Evolutionary conservation across 305 asterid species (phyloP).

Genomic region (Fraxinus platypoda): DNA sequence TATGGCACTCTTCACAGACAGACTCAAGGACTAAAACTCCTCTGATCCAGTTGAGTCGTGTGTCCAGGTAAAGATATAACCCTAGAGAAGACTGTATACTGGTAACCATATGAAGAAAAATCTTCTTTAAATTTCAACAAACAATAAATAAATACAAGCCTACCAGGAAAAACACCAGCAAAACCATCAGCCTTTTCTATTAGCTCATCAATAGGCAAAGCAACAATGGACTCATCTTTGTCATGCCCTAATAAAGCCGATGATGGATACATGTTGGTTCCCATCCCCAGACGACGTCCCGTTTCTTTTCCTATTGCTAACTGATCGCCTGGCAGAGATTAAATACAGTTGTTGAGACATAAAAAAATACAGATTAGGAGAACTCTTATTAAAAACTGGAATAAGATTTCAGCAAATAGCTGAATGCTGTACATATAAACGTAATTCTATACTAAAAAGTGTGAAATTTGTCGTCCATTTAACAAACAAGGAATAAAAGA

Average conservation of each 20-base stretch:
- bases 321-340: conserved; percentile 61
- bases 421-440: neutral
- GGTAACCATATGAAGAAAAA: neutral
- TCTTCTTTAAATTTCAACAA: neutral
- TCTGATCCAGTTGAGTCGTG: neutral
- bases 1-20: neutral
- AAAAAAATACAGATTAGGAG: neutral
- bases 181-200: conserved; percentile 85
- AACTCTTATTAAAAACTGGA: neutral
- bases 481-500: neutral
- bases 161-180: conserved; percentile 89
- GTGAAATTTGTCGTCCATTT: neutral
- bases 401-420: neutral
- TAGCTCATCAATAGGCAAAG: conserved; percentile 68
- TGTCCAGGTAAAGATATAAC: neutral
- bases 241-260: conserved; percentile 58
- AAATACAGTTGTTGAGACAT: conserved; percentile 11
- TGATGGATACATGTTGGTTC: conserved; percentile 81
- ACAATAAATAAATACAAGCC: conserved; percentile 12
- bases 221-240: conserved; percentile 63
- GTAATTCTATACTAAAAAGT: neutral
- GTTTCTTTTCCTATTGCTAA: conserved; percentile 82
- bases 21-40: neutral
- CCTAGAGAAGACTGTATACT: neutral
- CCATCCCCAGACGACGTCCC: conserved; percentile 82